A percentile compares a stretch with the other conserved stretches of the same genome.
Conservation (phyloP, 75 land plant genomes). For the Cryptomeria japonica region DNA sequence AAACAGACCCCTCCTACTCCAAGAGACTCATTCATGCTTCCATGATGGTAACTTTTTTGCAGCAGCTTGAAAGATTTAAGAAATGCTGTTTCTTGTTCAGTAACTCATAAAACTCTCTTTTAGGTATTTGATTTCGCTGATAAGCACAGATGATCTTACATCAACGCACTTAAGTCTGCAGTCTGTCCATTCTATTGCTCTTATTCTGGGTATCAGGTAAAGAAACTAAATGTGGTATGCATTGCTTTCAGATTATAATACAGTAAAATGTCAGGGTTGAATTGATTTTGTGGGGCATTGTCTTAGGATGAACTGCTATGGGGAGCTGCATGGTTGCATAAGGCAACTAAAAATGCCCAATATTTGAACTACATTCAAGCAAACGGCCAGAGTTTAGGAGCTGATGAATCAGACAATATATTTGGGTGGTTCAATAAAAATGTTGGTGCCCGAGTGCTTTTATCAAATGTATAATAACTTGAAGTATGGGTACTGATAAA, state of each 20-base stretch:
- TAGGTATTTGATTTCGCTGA: conserved; percentile 92
- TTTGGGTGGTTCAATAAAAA: too few species aligned
- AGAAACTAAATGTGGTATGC: not conserved
- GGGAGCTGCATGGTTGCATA: conserved; percentile 95
- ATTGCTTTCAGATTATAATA: not conserved
- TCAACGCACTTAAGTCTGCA: conserved; percentile 41
- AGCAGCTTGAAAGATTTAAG: not conserved
- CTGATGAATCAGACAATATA: too few species aligned
- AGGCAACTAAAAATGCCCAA: too few species aligned
- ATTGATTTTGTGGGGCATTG: not conserved
- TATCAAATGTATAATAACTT: too few species aligned
- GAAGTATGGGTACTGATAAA: too few species aligned
- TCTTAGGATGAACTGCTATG: conserved; percentile 87
- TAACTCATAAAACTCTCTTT: not conserved
- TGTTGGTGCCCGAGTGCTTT: too few species aligned
- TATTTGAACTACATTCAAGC: too few species aligned
- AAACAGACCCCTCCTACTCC: conserved; percentile 60
- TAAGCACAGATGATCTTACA: conserved; percentile 80
- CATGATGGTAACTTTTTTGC: conserved; percentile 39
- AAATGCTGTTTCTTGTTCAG: not conserved
- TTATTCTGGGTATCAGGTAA: conserved; percentile 82
- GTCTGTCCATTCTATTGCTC: conserved; percentile 94
- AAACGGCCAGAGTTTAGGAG: too few species aligned
- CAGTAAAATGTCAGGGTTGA: not conserved
- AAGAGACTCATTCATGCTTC: conserved; percentile 52